Conservation (phyloP, 2,329 filamentous ascomycete species). For the Epichloe baconii region DNA sequence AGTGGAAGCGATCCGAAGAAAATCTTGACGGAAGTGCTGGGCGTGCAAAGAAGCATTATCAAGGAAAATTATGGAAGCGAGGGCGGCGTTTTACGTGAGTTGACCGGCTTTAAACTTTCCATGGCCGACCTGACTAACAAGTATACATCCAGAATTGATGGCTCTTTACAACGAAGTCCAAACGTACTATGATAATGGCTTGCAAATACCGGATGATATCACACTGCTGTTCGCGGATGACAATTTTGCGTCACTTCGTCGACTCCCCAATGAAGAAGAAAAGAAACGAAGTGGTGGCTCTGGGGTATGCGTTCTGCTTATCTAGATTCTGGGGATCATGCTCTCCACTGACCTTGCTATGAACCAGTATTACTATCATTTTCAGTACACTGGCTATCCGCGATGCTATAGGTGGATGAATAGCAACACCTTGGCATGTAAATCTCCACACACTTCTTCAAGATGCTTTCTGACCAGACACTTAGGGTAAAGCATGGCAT, state of each 20-base stretch:
- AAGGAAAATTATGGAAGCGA: constrained; percentile 33
- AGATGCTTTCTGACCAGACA: background rate
- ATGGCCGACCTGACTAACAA: background rate
- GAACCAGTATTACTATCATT: constrained; percentile 34
- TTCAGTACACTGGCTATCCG: constrained; percentile 49
- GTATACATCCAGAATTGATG: constrained; percentile 35
- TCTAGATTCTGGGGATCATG: no score
- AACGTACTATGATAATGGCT: constrained; percentile 46
- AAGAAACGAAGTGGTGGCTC: constrained; percentile 38
- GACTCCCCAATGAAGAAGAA: constrained; percentile 41
- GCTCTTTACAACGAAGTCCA: constrained; percentile 55
- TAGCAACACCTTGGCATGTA: constrained; percentile 38
- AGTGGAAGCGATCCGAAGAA: constrained; percentile 35
- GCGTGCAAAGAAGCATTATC: constrained; percentile 40
- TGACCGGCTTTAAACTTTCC: background rate
- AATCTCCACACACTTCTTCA: background rate
- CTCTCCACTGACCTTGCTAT: constrained; percentile 6
- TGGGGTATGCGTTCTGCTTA: constrained; percentile 27
- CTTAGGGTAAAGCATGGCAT: constrained; percentile 27
- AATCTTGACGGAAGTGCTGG: constrained; percentile 39
- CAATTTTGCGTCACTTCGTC: constrained; percentile 46
- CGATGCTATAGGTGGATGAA: constrained; percentile 51
- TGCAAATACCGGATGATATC: constrained; percentile 46
- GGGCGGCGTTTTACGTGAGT: constrained; percentile 27
- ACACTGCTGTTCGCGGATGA: constrained; percentile 51